A percentile compares a stretch with the other conserved stretches of the same genome.
phyloP scores from a whole-genome alignment of 2,329 filamentous ascomycete species.

The Calonectria pteridis region DNA sequence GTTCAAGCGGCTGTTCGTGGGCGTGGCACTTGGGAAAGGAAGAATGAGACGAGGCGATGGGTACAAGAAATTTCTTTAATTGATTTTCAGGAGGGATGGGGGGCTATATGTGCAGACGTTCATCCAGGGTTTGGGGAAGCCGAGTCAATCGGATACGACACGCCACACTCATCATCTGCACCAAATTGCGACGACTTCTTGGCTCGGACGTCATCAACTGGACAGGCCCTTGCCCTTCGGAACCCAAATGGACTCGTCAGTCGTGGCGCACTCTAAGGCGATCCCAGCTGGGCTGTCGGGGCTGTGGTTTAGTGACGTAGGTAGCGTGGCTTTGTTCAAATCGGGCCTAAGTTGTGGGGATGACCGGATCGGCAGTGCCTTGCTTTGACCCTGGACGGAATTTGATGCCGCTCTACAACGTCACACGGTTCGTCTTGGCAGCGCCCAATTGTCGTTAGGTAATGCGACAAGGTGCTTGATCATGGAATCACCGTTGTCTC shows the following conservation, averaged over 20 bases:
- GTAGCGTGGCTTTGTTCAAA: conserved; percentile 42
- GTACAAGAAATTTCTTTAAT: not conserved
- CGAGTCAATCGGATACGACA: conserved; percentile 22
- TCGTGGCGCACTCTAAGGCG: conserved; percentile 29
- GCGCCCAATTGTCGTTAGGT: conserved; percentile 23
- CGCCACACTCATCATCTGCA: conserved; percentile 28
- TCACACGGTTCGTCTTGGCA: conserved; percentile 38
- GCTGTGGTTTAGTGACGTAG: conserved; percentile 41
- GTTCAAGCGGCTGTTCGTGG: conserved; percentile 8
- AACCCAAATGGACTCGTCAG: conserved; percentile 32
- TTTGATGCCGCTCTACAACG: conserved; percentile 28
- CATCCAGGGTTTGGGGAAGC: not conserved
- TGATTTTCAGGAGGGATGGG: not conserved
- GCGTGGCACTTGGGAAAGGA: not conserved
- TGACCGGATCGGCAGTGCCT: conserved; percentile 35
- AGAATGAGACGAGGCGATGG: not conserved
- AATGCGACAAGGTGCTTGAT: conserved; percentile 6
- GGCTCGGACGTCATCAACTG: conserved; percentile 42
- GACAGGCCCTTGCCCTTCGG: conserved; percentile 29
- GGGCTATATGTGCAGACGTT: conserved; percentile 17
- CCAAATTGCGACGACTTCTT: conserved; percentile 32
- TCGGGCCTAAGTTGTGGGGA: conserved; percentile 36
- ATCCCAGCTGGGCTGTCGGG: conserved; percentile 32
- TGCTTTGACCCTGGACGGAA: conserved; percentile 36
- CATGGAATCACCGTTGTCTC: conserved; percentile 27